Evolutionary conservation across 2,329 filamentous ascomycete species (phyloP).

Genomic region (Parastagonospora nodorum): DNA sequence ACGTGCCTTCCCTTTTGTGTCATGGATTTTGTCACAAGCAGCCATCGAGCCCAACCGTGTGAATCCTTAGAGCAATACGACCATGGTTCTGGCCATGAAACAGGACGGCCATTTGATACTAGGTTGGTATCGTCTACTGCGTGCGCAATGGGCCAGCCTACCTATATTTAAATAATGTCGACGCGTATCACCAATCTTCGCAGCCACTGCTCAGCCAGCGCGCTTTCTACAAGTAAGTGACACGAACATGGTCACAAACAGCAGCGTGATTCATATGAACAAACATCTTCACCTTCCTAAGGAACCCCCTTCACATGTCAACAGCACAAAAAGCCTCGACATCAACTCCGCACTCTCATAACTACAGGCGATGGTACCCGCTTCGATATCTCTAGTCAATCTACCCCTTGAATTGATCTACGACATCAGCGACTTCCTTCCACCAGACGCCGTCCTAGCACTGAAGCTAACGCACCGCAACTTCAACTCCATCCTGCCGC

Average conservation of each 20-base stretch:
- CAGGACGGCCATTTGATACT: background rate
- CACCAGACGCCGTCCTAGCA: constrained; percentile 43
- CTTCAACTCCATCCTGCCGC: constrained; percentile 35
- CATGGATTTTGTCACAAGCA: too few relatives aligned
- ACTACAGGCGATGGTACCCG: constrained; percentile 7
- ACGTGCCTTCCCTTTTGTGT: too few relatives aligned
- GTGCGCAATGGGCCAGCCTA: too few relatives aligned
- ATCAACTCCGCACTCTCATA: too few relatives aligned
- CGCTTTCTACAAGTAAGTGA: background rate
- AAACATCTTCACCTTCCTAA: background rate
- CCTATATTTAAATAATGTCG: background rate
- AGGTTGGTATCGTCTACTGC: background rate
- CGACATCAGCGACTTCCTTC: constrained; percentile 44
- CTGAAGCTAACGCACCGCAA: constrained; percentile 44
- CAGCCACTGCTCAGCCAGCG: background rate
- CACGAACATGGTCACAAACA: background rate
- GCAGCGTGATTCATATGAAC: background rate
- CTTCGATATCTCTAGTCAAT: constrained; percentile 17
- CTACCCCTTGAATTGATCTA: constrained; percentile 50
- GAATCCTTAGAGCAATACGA: background rate
- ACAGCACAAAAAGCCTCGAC: background rate
- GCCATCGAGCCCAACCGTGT: too few relatives aligned
- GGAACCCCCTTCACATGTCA: background rate
- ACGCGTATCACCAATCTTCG: background rate
- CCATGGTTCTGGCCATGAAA: background rate